Percentiles rank a stretch among this genome's conserved stretches.
These are phyloP conservation scores for Penicillium flavigenum DNA, from an alignment of 495 filamentous ascomycete species.

Conservation along the genomic window DNA sequence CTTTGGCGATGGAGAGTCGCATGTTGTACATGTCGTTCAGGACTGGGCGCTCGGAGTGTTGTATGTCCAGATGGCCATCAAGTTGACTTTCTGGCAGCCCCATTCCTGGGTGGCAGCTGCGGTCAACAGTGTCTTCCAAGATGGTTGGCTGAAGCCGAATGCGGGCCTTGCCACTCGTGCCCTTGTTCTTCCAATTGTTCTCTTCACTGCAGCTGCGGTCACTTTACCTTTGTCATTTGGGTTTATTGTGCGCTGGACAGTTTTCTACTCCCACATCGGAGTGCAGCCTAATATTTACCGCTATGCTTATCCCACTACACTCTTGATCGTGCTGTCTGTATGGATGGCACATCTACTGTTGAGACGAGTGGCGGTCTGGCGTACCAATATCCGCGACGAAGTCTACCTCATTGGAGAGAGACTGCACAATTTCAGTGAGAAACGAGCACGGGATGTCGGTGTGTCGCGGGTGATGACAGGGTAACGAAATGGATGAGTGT, in stretches of 20 bases:
- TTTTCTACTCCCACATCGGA: constrained; percentile 43
- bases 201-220: constrained; percentile 60
- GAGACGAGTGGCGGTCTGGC: constrained; percentile 69
- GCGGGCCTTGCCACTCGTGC: constrained; percentile 73
- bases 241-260: constrained; percentile 41
- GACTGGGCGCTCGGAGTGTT: constrained; percentile 92
- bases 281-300: constrained; percentile 62
- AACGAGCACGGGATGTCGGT: constrained; percentile 43
- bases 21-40: constrained; percentile 86
- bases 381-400: constrained; percentile 82
- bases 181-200: constrained; percentile 70
- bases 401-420: constrained; percentile 94
- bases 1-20: constrained; percentile 52
- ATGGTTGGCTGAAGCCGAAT: constrained; percentile 82
- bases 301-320: constrained; percentile 65
- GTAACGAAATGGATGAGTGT: constrained; percentile 18
- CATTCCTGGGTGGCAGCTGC: constrained; percentile 68
- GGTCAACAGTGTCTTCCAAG: constrained; percentile 69
- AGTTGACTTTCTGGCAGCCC: constrained; percentile 63
- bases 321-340: constrained; percentile 47
- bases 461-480: constrained; percentile 43
- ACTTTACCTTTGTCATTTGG: constrained; percentile 55
- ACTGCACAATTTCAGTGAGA: constrained; percentile 86
- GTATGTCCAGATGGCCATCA: constrained; percentile 82
- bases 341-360: constrained; percentile 43